These are phyloP conservation scores for Paecilomyces fulvus DNA, from an alignment of 2,329 filamentous ascomycete genomes.

Conservation along the genomic window DNA sequence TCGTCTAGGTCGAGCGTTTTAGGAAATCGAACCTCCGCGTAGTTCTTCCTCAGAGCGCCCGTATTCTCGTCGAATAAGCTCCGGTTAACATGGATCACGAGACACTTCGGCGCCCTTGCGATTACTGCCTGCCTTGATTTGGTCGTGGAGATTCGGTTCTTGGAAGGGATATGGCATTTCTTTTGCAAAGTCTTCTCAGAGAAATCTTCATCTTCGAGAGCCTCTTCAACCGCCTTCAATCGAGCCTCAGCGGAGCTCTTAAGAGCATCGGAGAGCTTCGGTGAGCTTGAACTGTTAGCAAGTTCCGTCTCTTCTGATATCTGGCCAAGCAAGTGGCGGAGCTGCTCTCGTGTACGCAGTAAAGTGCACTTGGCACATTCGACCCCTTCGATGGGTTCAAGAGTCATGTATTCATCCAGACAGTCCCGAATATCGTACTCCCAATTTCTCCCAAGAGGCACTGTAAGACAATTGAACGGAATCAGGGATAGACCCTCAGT, in stretches of 20 bases:
- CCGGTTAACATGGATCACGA: constrained; percentile 83
- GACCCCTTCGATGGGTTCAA: constrained; percentile 81
- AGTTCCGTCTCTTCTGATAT: constrained; percentile 30
- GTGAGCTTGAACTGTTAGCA: constrained; percentile 12
- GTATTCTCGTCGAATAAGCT: constrained; percentile 83
- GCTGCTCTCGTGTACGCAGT: constrained; percentile 47
- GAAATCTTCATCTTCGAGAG: constrained; percentile 72
- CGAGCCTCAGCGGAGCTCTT: constrained; percentile 41
- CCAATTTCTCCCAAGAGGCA: constrained; percentile 62
- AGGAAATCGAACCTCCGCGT: constrained; percentile 69
- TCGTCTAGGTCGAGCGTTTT: constrained; percentile 63
- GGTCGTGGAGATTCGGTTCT: constrained; percentile 63
- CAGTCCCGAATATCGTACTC: constrained; percentile 68
- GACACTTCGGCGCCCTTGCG: constrained; percentile 67
- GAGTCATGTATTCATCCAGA: constrained; percentile 71
- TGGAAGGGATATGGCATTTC: constrained; percentile 57
- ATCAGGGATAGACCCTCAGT: constrained; percentile 84
- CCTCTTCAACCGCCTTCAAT: constrained; percentile 58
- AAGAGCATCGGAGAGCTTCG: constrained; percentile 27
- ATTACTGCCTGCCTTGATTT: constrained; percentile 88
- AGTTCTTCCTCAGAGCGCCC: constrained; percentile 74
- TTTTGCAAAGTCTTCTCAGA: constrained; percentile 57
- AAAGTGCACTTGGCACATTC: constrained; percentile 89
- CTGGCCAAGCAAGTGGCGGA: constrained; percentile 37
- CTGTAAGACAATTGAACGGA: constrained; percentile 86